A percentile compares a stretch with the other conserved stretches of the same genome.
Conservation (phyloP, 1,284 basidiomycete species). For the Tausonia pullulans region DNA sequence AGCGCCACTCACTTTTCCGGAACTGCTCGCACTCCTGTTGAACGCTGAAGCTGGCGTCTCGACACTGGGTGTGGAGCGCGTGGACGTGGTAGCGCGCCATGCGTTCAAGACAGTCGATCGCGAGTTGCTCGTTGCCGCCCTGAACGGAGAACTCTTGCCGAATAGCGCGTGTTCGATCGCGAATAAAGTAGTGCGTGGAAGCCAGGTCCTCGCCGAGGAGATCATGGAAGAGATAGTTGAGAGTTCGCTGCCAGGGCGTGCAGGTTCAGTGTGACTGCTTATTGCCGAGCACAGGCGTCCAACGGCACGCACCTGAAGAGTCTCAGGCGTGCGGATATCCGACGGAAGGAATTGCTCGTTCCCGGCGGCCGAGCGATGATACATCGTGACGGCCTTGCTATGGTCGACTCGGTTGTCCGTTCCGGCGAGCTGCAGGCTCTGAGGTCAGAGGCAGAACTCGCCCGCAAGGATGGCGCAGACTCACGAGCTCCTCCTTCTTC, state of each 20-base stretch:
- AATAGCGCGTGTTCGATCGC: slow-evolving; percentile 82
- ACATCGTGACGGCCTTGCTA: slow-evolving; percentile 80
- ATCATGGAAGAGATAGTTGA: slow-evolving; percentile 83
- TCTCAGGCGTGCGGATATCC: slow-evolving; percentile 74
- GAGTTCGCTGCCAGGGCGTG: slow-evolving; percentile 48
- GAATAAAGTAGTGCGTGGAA: slow-evolving; percentile 58
- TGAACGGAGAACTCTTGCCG: slow-evolving; percentile 94
- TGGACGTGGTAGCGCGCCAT: slow-evolving; percentile 91
- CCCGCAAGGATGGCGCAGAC: slow-evolving; percentile 26
- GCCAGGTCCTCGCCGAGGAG: slow-evolving; percentile 53
- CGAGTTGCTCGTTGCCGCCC: slow-evolving; percentile 60
- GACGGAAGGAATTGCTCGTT: slow-evolving; percentile 77
- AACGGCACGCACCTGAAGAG: slow-evolving; percentile 53
- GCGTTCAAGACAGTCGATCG: slow-evolving; percentile 84
- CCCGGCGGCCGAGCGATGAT: slow-evolving; percentile 79
- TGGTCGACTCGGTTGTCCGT: slow-evolving; percentile 63
- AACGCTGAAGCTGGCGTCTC: slow-evolving; percentile 51
- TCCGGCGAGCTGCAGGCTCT: slow-evolving; percentile 30
- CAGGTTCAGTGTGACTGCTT: background rate
- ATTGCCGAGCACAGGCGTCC: background rate
- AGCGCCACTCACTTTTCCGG: slow-evolving; percentile 59
- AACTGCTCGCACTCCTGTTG: slow-evolving; percentile 76
- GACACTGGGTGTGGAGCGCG: slow-evolving; percentile 58
- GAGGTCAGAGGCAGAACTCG: background rate
- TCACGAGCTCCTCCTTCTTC: slow-evolving; percentile 72